Evolutionary conservation across 169 alveolate genomes (phyloP).

Genomic region (Eimeria falciformis): DNA sequence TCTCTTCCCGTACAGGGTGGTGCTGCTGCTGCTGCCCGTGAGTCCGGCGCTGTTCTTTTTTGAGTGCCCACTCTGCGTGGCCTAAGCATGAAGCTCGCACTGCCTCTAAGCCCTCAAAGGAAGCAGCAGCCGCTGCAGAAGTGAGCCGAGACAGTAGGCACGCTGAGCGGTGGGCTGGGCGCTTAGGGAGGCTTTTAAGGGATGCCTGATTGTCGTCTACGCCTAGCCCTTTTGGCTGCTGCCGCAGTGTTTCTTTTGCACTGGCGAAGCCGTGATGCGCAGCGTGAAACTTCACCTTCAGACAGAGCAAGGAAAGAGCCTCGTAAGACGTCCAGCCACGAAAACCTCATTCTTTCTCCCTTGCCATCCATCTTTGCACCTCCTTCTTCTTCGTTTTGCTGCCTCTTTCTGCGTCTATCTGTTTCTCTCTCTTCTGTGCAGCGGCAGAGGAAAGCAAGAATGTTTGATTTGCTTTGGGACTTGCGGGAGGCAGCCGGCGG

Average conservation of each 20-base stretch:
- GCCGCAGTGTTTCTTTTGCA: conserved; percentile 23
- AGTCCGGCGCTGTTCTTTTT: background rate
- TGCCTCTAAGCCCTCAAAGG: background rate
- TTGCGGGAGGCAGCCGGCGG: too few species aligned
- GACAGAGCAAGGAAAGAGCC: conserved; percentile 27
- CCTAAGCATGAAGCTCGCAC: background rate
- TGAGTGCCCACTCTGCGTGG: background rate
- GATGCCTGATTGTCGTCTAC: conserved; percentile 18
- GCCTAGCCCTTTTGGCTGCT: conserved; percentile 54
- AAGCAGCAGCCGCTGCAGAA: conserved; percentile 47
- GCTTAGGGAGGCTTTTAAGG: background rate
- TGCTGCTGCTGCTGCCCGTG: conserved; percentile 30
- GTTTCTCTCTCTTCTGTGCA: too few species aligned
- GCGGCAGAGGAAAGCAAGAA: too few species aligned
- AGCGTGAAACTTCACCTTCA: background rate
- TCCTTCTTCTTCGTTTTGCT: too few species aligned
- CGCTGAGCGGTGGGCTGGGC: conserved; percentile 21
- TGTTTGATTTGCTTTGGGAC: too few species aligned
- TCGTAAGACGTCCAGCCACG: background rate
- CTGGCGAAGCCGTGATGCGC: conserved; percentile 9
- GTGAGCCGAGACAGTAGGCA: background rate
- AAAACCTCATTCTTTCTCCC: too few species aligned
- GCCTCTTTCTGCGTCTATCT: too few species aligned
- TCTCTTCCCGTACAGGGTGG: background rate
- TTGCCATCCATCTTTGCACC: too few species aligned